phyloP scores from a whole-genome alignment of 176 grass and related monocot species.

The Triticum monococcum region DNA sequence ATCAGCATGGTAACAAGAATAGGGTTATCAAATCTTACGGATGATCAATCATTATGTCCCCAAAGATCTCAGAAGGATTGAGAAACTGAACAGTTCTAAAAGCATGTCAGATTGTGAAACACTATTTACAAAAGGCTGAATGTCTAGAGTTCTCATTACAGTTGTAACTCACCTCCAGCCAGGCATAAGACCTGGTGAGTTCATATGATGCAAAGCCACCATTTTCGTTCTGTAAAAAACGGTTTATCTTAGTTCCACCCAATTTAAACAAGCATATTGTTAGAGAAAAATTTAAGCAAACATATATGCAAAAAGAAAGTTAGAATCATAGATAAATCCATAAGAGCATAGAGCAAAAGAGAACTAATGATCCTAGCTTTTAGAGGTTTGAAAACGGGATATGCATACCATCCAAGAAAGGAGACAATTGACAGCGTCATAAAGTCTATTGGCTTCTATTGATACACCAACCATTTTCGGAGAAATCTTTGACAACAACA shows the following conservation, averaged over 20 bases:
- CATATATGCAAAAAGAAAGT: neutral
- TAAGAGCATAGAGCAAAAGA: neutral
- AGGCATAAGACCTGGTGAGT: slow-evolving; percentile 85
- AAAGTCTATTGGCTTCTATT: slow-evolving; percentile 52
- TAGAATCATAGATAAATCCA: neutral
- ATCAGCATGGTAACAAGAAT: slow-evolving; percentile 2
- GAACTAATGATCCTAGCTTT: neutral
- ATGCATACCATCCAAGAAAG: slow-evolving; percentile 81
- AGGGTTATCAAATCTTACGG: slow-evolving; percentile 62
- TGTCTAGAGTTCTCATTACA: neutral
- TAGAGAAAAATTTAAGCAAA: neutral
- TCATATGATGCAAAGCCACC: slow-evolving; percentile 91
- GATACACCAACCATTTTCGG: slow-evolving; percentile 57
- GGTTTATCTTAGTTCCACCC: neutral
- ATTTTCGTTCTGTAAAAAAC: slow-evolving; percentile 60
- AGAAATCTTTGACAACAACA: slow-evolving; percentile 85
- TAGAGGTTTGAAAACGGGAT: neutral
- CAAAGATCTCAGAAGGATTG: slow-evolving; percentile 92
- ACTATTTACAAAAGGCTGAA: neutral
- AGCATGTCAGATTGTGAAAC: neutral
- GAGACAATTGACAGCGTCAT: slow-evolving; percentile 80
- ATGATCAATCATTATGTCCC: slow-evolving; percentile 90
- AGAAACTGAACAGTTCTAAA: slow-evolving; percentile 57
- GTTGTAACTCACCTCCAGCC: slow-evolving; percentile 66
- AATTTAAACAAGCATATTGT: neutral